Conservation (phyloP, 179 eudicot species). For the Beta corolliflora region DNA sequence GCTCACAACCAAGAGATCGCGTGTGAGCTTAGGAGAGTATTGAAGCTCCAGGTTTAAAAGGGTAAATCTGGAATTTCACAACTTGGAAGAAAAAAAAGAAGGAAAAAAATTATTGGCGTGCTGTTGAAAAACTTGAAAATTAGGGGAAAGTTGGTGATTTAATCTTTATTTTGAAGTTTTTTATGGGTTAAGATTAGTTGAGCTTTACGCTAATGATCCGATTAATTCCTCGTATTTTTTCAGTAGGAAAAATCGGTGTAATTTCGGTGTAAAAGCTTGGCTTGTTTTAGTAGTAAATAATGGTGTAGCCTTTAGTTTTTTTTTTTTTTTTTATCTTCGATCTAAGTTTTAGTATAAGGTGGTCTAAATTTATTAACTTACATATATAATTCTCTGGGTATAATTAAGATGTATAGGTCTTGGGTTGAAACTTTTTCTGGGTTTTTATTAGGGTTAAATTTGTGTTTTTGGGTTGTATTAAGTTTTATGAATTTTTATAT, state of each 20-base stretch:
- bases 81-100: neutral
- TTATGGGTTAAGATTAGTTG: conserved; percentile 15
- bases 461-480: neutral
- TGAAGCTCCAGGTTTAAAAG: conserved; percentile 14
- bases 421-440: neutral
- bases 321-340: neutral
- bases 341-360: neutral
- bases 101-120: neutral
- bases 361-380: neutral
- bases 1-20: conserved; percentile 28
- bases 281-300: conserved; percentile 16
- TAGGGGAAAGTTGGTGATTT: neutral
- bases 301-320: neutral
- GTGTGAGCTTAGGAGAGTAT: conserved; percentile 21
- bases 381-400: neutral
- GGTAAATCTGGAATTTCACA: neutral
- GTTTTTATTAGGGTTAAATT: neutral
- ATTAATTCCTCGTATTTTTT: conserved; percentile 42
- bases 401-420: conserved; percentile 13
- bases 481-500: neutral
- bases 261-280: conserved; percentile 20
- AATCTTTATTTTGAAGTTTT: no score
- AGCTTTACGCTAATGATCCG: conserved; percentile 17
- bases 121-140: no score
- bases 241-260: conserved; percentile 32